Conservation (phyloP, 371 early-diverging fungal species). For the Rhizomucor miehei region DNA sequence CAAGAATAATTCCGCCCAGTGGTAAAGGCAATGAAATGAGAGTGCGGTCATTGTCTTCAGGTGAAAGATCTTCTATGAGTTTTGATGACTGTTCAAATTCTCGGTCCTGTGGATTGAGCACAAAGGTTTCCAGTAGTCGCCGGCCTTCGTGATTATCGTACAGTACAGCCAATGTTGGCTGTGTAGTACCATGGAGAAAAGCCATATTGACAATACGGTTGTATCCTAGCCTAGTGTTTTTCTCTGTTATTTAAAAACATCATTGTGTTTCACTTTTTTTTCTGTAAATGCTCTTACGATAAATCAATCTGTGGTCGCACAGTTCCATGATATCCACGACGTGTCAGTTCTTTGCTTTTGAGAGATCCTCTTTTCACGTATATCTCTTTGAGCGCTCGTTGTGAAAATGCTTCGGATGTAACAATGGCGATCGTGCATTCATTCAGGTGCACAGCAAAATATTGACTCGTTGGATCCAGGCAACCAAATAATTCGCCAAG, state of each 20-base stretch:
- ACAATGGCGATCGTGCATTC: slow-evolving; percentile 31
- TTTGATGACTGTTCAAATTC: slow-evolving; percentile 41
- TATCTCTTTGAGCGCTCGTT: slow-evolving; percentile 1
- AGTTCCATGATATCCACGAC: slow-evolving; percentile 10
- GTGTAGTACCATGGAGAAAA: slow-evolving; percentile 54
- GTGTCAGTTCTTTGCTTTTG: slow-evolving; percentile 30
- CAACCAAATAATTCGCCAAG: slow-evolving; percentile 29
- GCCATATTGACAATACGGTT: slow-evolving; percentile 65
- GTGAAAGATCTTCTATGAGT: slow-evolving; percentile 48
- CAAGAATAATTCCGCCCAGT: slow-evolving; percentile 67
- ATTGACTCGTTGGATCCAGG: slow-evolving; percentile 55
- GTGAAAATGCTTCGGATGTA: slow-evolving; percentile 12
- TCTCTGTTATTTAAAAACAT: no score
- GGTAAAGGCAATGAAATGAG: slow-evolving; percentile 58
- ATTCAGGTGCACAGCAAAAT: slow-evolving; percentile 34
- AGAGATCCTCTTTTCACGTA: slow-evolving; percentile 5
- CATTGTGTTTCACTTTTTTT: not conserved
- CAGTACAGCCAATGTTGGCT: slow-evolving; percentile 69
- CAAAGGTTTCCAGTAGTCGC: slow-evolving; percentile 28
- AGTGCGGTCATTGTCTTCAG: slow-evolving; percentile 44
- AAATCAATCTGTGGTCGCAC: slow-evolving; percentile 10
- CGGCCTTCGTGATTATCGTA: slow-evolving; percentile 67
- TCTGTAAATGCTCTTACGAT: slow-evolving; percentile 7
- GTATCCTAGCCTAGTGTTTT: slow-evolving; percentile 77
- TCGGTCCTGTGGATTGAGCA: not conserved